Evolutionary conservation across 2,329 filamentous ascomycete species (phyloP), one percentile per base, ranked within the genome.

Genomic region (Domatiomyces catenatus): DNA sequence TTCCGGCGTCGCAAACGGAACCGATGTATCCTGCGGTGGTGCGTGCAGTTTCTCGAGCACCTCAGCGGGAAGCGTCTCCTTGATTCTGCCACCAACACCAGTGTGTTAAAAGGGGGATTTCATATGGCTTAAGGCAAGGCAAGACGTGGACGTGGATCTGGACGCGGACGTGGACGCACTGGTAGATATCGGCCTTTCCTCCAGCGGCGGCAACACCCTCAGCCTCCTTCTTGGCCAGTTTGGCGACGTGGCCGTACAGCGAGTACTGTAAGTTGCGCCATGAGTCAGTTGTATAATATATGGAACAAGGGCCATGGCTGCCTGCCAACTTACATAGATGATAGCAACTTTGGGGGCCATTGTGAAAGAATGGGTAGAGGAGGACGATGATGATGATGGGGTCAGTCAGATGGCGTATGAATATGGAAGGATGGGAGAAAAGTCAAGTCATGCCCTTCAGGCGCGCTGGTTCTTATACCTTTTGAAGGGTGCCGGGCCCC

Each of bases 301-400:
- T 19, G 61, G 60, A 55, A 47, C 47, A 42, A 50, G 52, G 17
- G 36, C 48, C 28, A 43, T 48, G 32, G 39, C 51, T 42, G 48
- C 51, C 51, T 42, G 48, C 51, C 43, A 47, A 78, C 84, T 61
- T 75, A 89, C 85, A 69, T 80, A 93, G 67, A 94, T 80, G 71
- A 94, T 92, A 62, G 88, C 88, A 66, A 94, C 79, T 75, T 86
- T 93, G 69, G 86, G 85, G 72, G 85, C 86, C 87, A 94, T 93
- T 63, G 10, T 39, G 32, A 39, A 15, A 15, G 12, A 39, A 15
- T n/a, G n/a, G n/a, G n/a, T n/a, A n/a, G n/a, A n/a, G n/a, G n/a
- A n/a, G n/a, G n/a, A n/a, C n/a, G n/a, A n/a, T n/a, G 42, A 43
- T 43, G 18, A n/a, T 43, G 42, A n/a, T 43, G 42, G 42, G 17